Percentiles rank a stretch among this genome's conserved stretches.
Conservation (phyloP, 2,329 filamentous ascomycete species). For the Escovopsis sp. region DNA sequence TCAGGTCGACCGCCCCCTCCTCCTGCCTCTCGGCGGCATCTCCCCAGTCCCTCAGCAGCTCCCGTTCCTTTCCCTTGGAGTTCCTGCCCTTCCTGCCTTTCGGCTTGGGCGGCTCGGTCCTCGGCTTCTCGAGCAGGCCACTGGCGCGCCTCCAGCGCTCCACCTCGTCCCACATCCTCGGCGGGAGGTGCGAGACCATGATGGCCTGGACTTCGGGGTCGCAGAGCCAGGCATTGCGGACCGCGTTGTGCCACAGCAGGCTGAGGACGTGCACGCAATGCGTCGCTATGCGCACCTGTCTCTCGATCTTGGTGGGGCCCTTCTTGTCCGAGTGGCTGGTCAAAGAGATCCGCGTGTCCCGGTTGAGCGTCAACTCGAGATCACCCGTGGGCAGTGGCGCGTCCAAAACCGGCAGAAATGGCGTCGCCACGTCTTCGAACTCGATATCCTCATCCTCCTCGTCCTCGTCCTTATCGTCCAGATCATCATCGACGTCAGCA, state of each 20-base stretch:
- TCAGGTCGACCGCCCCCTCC: conserved; percentile 58
- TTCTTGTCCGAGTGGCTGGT: conserved; percentile 56
- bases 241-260: conserved; percentile 77
- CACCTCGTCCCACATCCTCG: conserved; percentile 54
- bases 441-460: conserved; percentile 38
- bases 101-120: conserved; percentile 8
- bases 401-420: conserved; percentile 35
- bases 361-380: conserved; percentile 56
- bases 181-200: conserved; percentile 58
- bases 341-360: conserved; percentile 43
- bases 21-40: conserved; percentile 54
- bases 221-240: conserved; percentile 73
- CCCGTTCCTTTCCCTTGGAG: not conserved
- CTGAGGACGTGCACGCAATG: conserved; percentile 83
- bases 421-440: conserved; percentile 49
- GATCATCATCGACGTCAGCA: conserved; percentile 11
- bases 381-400: conserved; percentile 44
- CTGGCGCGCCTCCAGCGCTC: conserved; percentile 59
- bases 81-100: conserved; percentile 20
- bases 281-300: conserved; percentile 59
- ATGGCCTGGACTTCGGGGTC: conserved; percentile 62
- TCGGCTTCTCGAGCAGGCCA: conserved; percentile 37
- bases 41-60: conserved; percentile 48
- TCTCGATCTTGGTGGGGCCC: conserved; percentile 72
- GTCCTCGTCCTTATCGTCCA: conserved; percentile 30